Evolutionary conservation across 768 basidiomycete species (phyloP), one percentile per base, ranked within the genome.

Genomic region (Austroboletus eburneus): DNA sequence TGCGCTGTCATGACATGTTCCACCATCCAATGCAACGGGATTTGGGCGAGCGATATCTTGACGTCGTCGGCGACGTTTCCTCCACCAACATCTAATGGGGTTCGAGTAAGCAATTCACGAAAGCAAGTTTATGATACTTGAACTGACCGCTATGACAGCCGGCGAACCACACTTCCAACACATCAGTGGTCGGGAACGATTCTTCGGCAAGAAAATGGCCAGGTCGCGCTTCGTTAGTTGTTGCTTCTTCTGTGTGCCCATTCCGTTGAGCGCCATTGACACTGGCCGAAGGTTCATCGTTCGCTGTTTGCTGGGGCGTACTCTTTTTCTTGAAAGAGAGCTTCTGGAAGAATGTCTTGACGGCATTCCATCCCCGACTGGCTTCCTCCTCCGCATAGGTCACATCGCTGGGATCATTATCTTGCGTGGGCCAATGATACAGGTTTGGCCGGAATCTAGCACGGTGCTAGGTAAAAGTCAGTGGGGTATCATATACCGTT

Each of bases 141-240:
- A 33, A 64, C 80, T 45, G 48, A 87, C 87, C 87, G 35, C 67
- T 60, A 55, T 90, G 88, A 50, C 80, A 79, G 2, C 88, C 88
- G 6, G 79, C 56, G 55, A 91, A 91, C 87, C 87, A 91, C 3
- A 90, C 86, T 59, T 91, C 88, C 12, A 81, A 59, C 13, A 87
- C 79, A 61, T 88, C 79, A 3, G 77, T 67, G 21, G 7, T 6
- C 7, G 5, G 1, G 9, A 12, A 40, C 6, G 27, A 3, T 25
- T 48, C 52, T 7, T 57, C 39, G 9, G 18, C 3, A 2, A 39
- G 42, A 27, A 41, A 43, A 20, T 18, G 32, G 9, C 22, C 30
- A 2, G 42, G 5, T 16, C 37, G 37, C 14, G 24, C 16, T 6
- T 0, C 17, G 17, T 42, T 22, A 20, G 41, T 14, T 16, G 24